phyloP scores from a whole-genome alignment of 2,329 filamentous ascomycete species.

The Botrytis paeoniae region DNA sequence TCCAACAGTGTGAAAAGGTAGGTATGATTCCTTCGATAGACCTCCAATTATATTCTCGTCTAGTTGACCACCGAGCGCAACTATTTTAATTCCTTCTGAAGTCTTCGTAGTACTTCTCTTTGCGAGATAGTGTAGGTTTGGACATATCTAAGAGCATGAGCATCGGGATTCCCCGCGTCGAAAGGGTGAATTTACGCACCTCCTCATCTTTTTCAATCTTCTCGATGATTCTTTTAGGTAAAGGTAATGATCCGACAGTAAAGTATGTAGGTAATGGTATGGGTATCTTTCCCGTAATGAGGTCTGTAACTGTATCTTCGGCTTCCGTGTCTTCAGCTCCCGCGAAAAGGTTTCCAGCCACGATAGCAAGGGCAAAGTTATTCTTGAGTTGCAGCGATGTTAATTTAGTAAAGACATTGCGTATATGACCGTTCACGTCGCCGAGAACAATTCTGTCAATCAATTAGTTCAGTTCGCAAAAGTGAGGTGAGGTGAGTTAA shows the following conservation, averaged over 20 bases:
- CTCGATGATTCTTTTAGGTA: slow-evolving; percentile 68
- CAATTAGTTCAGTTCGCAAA: slow-evolving; percentile 21
- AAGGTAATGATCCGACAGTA: slow-evolving; percentile 68
- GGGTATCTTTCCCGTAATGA: slow-evolving; percentile 69
- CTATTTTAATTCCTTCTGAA: slow-evolving; percentile 81
- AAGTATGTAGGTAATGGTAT: slow-evolving; percentile 89
- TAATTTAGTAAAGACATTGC: slow-evolving; percentile 75
- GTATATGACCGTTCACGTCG: slow-evolving; percentile 74
- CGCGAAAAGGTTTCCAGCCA: slow-evolving; percentile 82
- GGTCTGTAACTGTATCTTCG: slow-evolving; percentile 55
- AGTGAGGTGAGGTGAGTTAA: not conserved
- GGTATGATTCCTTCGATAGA: slow-evolving; percentile 67
- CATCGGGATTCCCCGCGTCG: slow-evolving; percentile 3
- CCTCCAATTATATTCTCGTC: slow-evolving; percentile 59
- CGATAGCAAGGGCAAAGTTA: slow-evolving; percentile 78
- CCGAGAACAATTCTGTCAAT: slow-evolving; percentile 61
- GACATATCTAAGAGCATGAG: slow-evolving; percentile 57
- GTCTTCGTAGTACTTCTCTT: slow-evolving; percentile 67
- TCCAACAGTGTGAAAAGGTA: slow-evolving; percentile 72
- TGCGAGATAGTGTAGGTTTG: slow-evolving; percentile 67
- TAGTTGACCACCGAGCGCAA: slow-evolving; percentile 75
- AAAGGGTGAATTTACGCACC: slow-evolving; percentile 36
- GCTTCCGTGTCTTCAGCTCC: slow-evolving; percentile 60
- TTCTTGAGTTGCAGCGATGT: slow-evolving; percentile 81
- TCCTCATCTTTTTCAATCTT: slow-evolving; percentile 70